Evolutionary conservation across 768 basidiomycete species (phyloP).

Genomic region (Leucocoprinus sp.): DNA sequence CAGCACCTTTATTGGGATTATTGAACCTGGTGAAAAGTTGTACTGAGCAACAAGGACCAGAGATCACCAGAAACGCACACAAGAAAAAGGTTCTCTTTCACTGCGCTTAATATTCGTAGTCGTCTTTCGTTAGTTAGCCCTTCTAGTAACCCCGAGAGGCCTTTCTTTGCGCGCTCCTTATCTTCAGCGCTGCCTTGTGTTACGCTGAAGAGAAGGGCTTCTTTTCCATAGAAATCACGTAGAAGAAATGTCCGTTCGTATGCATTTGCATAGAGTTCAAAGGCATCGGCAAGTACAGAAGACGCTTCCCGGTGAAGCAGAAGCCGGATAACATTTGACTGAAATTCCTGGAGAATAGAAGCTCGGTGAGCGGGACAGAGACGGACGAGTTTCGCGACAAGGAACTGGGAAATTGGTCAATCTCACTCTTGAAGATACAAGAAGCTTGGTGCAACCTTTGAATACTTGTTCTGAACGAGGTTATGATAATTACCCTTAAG

Average conservation of each 20-base stretch:
- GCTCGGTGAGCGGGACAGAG: constrained; percentile 66
- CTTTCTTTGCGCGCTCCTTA: constrained; percentile 56
- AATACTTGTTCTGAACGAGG: constrained; percentile 82
- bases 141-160: constrained; percentile 61
- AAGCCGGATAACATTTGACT: constrained; percentile 64
- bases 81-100: constrained; percentile 66
- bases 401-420: constrained; percentile 50
- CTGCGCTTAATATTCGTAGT: constrained; percentile 54
- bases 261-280: constrained; percentile 79
- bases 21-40: constrained; percentile 53
- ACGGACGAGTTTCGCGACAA: constrained; percentile 74
- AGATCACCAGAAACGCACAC: constrained; percentile 44
- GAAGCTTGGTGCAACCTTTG: too few relatives aligned
- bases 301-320: constrained; percentile 83
- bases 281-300: constrained; percentile 77
- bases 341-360: constrained; percentile 73
- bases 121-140: constrained; percentile 54
- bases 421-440: constrained; percentile 14
- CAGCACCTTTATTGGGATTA: constrained; percentile 83
- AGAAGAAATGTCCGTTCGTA: constrained; percentile 77
- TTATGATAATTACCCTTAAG: constrained; percentile 73
- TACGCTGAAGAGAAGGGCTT: constrained; percentile 62
- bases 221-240: constrained; percentile 87
- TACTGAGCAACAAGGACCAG: background rate
- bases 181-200: constrained; percentile 50